Conservation (phyloP, 2,329 filamentous ascomycete genomes). For the Trichoderma cornu-damae region DNA sequence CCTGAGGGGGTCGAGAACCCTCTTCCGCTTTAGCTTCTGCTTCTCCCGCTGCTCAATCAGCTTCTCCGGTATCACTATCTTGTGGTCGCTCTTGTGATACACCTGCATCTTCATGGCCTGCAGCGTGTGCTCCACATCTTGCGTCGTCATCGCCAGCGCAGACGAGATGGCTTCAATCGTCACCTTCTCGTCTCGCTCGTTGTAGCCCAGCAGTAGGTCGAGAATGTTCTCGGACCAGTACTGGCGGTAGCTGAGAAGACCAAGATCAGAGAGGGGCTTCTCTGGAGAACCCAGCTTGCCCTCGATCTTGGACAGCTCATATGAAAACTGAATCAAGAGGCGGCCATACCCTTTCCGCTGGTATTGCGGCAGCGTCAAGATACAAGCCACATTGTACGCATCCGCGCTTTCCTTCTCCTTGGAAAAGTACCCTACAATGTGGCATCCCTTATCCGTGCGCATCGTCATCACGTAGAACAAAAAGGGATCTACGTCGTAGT, state of each 20-base stretch:
- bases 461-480: constrained; percentile 97
- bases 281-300: constrained; percentile 93
- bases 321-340: constrained; percentile 93
- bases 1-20: constrained; percentile 68
- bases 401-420: constrained; percentile 98
- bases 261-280: constrained; percentile 91
- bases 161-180: constrained; percentile 82
- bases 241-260: constrained; percentile 87
- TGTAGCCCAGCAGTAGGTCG: constrained; percentile 71
- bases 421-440: constrained; percentile 98
- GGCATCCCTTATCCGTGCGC: constrained; percentile 81
- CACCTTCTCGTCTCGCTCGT: constrained; percentile 63
- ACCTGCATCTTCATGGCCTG: constrained; percentile 93
- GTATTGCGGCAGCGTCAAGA: constrained; percentile 91
- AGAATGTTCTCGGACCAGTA: constrained; percentile 97
- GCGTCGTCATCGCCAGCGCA: constrained; percentile 87
- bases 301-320: constrained; percentile 93
- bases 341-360: constrained; percentile 92
- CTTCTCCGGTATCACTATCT: constrained; percentile 85
- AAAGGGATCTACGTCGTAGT: constrained; percentile 99
- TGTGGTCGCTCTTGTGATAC: constrained; percentile 94
- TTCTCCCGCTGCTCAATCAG: constrained; percentile 75
- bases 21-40: constrained; percentile 70
- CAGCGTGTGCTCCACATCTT: constrained; percentile 90
- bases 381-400: constrained; percentile 97